Evolutionary conservation across 2,329 filamentous ascomycete genomes (phyloP).

Genomic region (Periconia macrospinosa): DNA sequence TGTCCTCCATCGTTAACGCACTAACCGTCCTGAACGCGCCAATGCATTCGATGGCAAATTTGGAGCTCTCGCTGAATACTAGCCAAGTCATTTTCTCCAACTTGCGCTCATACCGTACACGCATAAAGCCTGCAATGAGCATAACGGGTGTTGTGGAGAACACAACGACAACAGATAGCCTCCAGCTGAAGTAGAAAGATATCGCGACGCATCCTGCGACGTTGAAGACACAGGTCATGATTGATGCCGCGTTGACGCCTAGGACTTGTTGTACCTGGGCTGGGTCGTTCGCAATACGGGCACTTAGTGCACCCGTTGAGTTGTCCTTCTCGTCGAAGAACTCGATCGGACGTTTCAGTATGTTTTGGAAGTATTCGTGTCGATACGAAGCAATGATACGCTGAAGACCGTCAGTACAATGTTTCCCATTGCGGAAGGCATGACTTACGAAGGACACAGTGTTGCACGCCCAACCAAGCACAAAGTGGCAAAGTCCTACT

Average conservation of each 20-base stretch:
- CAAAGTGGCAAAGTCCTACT: slow-evolving; percentile 24
- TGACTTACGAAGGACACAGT: slow-evolving; percentile 21
- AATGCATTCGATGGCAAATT: slow-evolving; percentile 88
- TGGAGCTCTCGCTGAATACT: slow-evolving; percentile 77
- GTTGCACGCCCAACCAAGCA: slow-evolving; percentile 28
- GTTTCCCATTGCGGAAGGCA: not conserved
- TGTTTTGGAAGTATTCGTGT: slow-evolving; percentile 77
- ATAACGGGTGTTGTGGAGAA: too few species aligned
- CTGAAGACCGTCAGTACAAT: slow-evolving; percentile 7
- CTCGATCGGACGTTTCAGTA: slow-evolving; percentile 87
- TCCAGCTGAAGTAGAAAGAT: too few species aligned
- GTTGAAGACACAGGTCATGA: too few species aligned
- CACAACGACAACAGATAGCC: too few species aligned
- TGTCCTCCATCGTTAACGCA: slow-evolving; percentile 79
- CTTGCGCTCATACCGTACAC: not conserved
- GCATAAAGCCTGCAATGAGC: too few species aligned
- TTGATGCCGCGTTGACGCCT: too few species aligned
- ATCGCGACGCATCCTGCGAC: too few species aligned
- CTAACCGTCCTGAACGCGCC: slow-evolving; percentile 93
- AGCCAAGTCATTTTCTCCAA: slow-evolving; percentile 57
- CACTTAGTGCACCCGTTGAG: slow-evolving; percentile 79
- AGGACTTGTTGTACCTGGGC: slow-evolving; percentile 18
- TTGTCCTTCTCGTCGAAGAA: slow-evolving; percentile 91
- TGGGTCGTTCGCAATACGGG: slow-evolving; percentile 50
- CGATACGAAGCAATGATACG: slow-evolving; percentile 68